Percentiles rank a stretch among this genome's conserved stretches.
Conservation (phyloP, 225 moss, liverwort and hornwort species). For the Polytrichum commune region DNA sequence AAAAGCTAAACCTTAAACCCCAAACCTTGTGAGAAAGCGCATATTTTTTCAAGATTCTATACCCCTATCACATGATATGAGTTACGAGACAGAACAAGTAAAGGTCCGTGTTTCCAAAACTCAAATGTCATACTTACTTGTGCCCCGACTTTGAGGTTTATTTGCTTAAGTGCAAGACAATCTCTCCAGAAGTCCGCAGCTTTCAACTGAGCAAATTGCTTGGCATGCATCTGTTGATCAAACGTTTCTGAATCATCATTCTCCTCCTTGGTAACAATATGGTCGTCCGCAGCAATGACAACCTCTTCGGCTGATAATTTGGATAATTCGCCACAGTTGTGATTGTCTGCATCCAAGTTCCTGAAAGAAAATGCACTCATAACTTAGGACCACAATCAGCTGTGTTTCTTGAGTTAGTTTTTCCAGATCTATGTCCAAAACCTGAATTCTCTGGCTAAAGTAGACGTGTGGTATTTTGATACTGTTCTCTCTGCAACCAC, state of each 20-base stretch:
- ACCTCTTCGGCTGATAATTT: conserved; percentile 43
- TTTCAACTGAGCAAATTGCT: conserved; percentile 33
- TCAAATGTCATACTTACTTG: conserved; percentile 43
- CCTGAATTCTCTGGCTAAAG: no score
- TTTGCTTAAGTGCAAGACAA: conserved; percentile 40
- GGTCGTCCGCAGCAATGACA: conserved; percentile 41
- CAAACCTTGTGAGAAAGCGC: no score
- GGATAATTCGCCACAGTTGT: conserved; percentile 48
- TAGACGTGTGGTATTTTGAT: no score
- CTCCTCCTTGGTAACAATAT: conserved; percentile 36
- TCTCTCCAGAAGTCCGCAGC: conserved; percentile 53
- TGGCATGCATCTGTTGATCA: conserved; percentile 19
- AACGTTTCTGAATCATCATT: conserved; percentile 9
- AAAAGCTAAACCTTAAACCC: no score
- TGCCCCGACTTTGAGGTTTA: conserved; percentile 67
- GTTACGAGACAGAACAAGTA: no score
- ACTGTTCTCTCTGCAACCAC: no score
- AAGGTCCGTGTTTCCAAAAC: background rate
- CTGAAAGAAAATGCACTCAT: conserved; percentile 20
- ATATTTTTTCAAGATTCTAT: no score
- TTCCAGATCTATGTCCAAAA: no score
- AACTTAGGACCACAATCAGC: no score
- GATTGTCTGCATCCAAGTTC: conserved; percentile 54
- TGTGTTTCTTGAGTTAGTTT: no score
- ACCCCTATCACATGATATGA: no score